A percentile compares a stretch with the other conserved stretches of the same genome.
Conservation (phyloP, 2,329 filamentous ascomycete species). For the Graphilbum sp. region DNA sequence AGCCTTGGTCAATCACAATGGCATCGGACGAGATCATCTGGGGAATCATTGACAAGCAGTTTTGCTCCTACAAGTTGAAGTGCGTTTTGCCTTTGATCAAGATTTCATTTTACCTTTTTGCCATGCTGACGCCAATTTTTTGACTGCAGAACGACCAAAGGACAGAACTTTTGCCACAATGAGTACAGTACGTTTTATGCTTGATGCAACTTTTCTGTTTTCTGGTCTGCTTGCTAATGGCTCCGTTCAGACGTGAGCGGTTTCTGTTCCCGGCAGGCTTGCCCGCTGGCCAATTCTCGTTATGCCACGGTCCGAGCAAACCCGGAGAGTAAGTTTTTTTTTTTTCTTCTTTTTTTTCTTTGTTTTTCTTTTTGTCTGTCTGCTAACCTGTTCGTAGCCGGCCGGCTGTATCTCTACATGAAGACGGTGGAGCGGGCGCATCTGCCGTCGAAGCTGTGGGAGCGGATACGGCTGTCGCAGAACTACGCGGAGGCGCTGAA, state of each 20-base stretch:
- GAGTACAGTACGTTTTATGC: slow-evolving; percentile 58
- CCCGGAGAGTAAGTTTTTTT: slow-evolving; percentile 24
- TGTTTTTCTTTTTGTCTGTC: not conserved
- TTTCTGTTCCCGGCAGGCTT: slow-evolving; percentile 50
- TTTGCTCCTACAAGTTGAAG: slow-evolving; percentile 92
- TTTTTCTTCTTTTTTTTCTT: not conserved
- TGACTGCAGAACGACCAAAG: slow-evolving; percentile 40
- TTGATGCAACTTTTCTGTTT: not conserved
- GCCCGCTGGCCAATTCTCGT: slow-evolving; percentile 76
- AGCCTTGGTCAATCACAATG: too few species aligned
- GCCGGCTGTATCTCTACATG: slow-evolving; percentile 83
- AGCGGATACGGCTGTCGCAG: slow-evolving; percentile 72
- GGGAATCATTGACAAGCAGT: slow-evolving; percentile 91
- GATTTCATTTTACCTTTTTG: not conserved
- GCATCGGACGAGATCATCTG: slow-evolving; percentile 93
- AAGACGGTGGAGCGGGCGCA: slow-evolving; percentile 84
- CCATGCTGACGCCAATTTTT: not conserved
- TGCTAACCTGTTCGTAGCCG: slow-evolving; percentile 9
- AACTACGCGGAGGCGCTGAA: slow-evolving; percentile 85
- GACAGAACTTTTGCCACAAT: slow-evolving; percentile 89
- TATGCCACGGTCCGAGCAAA: slow-evolving; percentile 86
- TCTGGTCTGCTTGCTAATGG: not conserved
- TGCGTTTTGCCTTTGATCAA: slow-evolving; percentile 23
- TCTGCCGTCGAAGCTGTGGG: slow-evolving; percentile 85
- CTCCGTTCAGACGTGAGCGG: slow-evolving; percentile 17